A percentile compares a stretch with the other conserved stretches of the same genome.
Conservation (phyloP, 768 basidiomycete species). For the Pleurotus cornucopiae region DNA sequence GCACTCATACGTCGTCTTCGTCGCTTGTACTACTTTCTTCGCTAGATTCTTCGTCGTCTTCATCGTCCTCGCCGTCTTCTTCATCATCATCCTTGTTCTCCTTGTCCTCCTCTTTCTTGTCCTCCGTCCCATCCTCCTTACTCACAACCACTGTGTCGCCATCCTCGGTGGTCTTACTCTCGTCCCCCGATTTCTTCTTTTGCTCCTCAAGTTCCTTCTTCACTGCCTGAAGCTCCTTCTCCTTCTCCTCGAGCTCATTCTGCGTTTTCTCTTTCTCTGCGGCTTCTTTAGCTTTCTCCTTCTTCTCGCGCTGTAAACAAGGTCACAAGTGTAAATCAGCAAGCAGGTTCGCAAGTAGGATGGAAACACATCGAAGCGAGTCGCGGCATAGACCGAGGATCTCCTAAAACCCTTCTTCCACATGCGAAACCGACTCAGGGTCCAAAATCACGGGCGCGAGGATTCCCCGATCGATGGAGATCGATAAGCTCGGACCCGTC, state of each 20-base stretch:
- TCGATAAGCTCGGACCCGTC: neutral
- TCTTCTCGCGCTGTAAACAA: slow-evolving; percentile 37
- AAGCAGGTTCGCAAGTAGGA: neutral
- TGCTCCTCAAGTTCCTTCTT: slow-evolving; percentile 44
- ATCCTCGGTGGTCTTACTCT: slow-evolving; percentile 19
- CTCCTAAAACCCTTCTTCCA: too few species aligned
- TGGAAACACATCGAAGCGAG: too few species aligned
- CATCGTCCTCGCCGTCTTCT: slow-evolving; percentile 17
- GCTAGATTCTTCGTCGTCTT: slow-evolving; percentile 17
- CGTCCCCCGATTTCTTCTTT: slow-evolving; percentile 22
- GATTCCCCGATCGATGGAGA: neutral
- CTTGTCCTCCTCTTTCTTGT: slow-evolving; percentile 20
- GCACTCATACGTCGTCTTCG: neutral
- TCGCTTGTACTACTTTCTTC: slow-evolving; percentile 6
- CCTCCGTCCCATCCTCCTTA: slow-evolving; percentile 26
- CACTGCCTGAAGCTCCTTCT: slow-evolving; percentile 51
- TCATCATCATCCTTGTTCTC: slow-evolving; percentile 21
- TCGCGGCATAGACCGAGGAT: too few species aligned
- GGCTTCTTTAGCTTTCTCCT: slow-evolving; percentile 40
- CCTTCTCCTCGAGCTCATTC: slow-evolving; percentile 63
- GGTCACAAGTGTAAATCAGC: neutral
- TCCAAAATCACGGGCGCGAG: neutral
- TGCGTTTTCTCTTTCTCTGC: slow-evolving; percentile 56
- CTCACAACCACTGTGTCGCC: slow-evolving; percentile 15
- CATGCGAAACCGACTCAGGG: neutral